Evolutionary conservation across 2,329 filamentous ascomycete genomes (phyloP).

Genomic region (Pezicula radicicola): DNA sequence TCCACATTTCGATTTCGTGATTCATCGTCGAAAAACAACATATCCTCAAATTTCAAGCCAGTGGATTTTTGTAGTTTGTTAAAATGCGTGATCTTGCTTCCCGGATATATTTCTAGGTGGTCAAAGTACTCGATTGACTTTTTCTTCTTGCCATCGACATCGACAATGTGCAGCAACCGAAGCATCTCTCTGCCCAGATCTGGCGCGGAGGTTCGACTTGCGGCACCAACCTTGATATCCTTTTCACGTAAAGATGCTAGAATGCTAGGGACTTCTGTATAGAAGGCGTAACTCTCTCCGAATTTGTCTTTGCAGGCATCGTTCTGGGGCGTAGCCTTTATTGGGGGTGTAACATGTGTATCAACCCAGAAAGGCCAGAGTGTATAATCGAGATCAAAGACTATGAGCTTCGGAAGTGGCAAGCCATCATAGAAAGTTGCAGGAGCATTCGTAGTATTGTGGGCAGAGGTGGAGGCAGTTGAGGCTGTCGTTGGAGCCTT

Average conservation of each 20-base stretch:
- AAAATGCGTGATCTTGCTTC: slow-evolving; percentile 84
- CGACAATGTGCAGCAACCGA: slow-evolving; percentile 61
- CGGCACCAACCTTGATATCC: slow-evolving; percentile 62
- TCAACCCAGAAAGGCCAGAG: slow-evolving; percentile 99
- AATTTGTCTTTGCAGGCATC: slow-evolving; percentile 46
- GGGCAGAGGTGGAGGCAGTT: background rate
- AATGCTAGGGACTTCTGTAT: slow-evolving; percentile 64
- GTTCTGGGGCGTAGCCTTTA: slow-evolving; percentile 49
- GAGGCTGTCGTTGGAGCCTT: background rate
- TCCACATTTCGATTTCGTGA: slow-evolving; percentile 79
- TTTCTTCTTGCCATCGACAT: slow-evolving; percentile 25
- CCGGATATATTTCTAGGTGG: slow-evolving; percentile 67
- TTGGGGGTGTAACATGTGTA: slow-evolving; percentile 78
- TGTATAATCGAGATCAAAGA: slow-evolving; percentile 97
- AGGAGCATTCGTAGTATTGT: slow-evolving; percentile 12
- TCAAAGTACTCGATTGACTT: slow-evolving; percentile 59
- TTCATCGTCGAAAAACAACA: slow-evolving; percentile 97
- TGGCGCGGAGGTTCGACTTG: slow-evolving; percentile 77
- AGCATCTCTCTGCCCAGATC: slow-evolving; percentile 80
- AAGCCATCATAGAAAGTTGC: slow-evolving; percentile 22
- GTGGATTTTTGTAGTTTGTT: slow-evolving; percentile 68
- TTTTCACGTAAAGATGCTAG: slow-evolving; percentile 50
- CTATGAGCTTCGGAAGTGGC: slow-evolving; percentile 58
- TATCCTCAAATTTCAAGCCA: slow-evolving; percentile 72
- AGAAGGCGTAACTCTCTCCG: slow-evolving; percentile 70